These are phyloP conservation scores for Ceratobasidium papillatum DNA, from an alignment of 1,284 basidiomycete species.

Conservation along the genomic window DNA sequence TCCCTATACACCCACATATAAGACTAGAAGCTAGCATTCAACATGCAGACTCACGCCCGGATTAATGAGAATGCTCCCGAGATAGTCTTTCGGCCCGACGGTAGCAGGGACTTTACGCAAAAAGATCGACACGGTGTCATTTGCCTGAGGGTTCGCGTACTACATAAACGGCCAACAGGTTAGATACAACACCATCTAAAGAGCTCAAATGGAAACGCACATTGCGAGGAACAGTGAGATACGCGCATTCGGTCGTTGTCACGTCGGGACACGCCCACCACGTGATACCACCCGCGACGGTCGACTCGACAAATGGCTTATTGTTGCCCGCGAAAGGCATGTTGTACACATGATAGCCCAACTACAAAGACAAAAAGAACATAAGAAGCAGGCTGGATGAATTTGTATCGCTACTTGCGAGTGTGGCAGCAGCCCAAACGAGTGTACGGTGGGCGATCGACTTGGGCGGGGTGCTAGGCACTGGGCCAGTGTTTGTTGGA, in stretches of 20 bases:
- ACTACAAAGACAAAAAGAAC: neutral
- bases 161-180: neutral
- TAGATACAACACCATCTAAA: neutral
- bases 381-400: neutral
- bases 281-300: conserved; percentile 26
- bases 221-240: conserved; percentile 45
- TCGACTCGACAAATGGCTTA: conserved; percentile 5
- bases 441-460: neutral
- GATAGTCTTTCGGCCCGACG: conserved; percentile 22
- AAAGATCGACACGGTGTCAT: conserved; percentile 28
- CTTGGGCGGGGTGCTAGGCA: conserved; percentile 4
- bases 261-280: conserved; percentile 45
- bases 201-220: neutral
- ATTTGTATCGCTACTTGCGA: neutral
- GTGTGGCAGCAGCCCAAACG: conserved; percentile 10
- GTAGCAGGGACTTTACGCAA: conserved; percentile 30
- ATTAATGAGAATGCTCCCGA: conserved; percentile 30
- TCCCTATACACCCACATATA: conserved; percentile 33
- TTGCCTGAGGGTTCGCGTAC: conserved; percentile 20
- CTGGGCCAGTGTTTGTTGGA: neutral
- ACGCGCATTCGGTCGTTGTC: conserved; percentile 41
- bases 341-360: conserved; percentile 2
- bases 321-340: neutral
- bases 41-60: conserved; percentile 9
- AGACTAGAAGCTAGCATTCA: no score